Conservation (phyloP, 2,329 filamentous ascomycete genomes). For the Aspergillus costaricaensis region DNA sequence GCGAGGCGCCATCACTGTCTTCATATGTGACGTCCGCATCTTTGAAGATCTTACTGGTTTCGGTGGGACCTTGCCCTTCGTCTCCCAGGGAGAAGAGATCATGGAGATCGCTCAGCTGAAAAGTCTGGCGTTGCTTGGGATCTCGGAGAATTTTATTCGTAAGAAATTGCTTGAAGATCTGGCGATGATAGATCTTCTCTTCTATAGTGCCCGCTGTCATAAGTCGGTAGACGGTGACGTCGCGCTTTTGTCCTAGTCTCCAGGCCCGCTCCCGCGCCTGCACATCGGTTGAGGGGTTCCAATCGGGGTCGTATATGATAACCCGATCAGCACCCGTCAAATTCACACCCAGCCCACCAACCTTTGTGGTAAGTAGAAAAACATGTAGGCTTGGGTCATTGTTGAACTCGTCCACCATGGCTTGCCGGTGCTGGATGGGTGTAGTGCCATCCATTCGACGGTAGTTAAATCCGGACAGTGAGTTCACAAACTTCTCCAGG, state of each 20-base stretch:
- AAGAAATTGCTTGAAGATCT: constrained; percentile 97
- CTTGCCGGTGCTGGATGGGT: constrained; percentile 82
- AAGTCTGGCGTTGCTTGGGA: constrained; percentile 87
- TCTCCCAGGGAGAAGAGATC: constrained; percentile 83
- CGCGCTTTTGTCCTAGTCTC: constrained; percentile 90
- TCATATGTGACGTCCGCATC: constrained; percentile 76
- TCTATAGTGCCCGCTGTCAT: constrained; percentile 98
- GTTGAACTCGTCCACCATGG: constrained; percentile 91
- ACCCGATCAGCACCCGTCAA: constrained; percentile 92
- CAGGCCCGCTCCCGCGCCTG: constrained; percentile 95
- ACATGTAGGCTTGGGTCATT: constrained; percentile 75
- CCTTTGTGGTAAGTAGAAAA: constrained; percentile 92
- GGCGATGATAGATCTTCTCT: constrained; percentile 98
- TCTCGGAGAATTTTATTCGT: constrained; percentile 96
- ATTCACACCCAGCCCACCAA: constrained; percentile 91
- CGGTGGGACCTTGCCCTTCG: constrained; percentile 68
- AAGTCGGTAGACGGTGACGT: constrained; percentile 94
- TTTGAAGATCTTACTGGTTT: constrained; percentile 83
- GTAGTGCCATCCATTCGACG: constrained; percentile 93
- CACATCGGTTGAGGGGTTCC: constrained; percentile 96
- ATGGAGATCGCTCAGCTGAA: constrained; percentile 85
- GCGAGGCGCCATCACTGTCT: constrained; percentile 28
- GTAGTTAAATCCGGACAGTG: constrained; percentile 71
- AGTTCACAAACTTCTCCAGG: constrained; percentile 75
- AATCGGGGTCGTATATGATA: constrained; percentile 98